These are phyloP conservation scores for Ceratobasidium theobromae DNA, from an alignment of 1,284 basidiomycete species.

Conservation along the genomic window DNA sequence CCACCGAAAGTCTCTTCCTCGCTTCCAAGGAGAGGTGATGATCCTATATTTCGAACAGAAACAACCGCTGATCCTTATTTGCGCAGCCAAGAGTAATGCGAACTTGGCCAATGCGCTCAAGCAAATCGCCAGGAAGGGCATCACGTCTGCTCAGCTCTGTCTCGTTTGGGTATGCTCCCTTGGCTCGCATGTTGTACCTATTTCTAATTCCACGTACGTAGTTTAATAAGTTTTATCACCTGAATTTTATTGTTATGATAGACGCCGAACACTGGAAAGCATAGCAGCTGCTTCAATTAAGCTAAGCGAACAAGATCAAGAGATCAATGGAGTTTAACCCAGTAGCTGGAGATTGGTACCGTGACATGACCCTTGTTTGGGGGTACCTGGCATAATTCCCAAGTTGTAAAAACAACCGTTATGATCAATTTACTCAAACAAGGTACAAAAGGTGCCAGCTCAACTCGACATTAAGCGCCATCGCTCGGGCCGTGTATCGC, in stretches of 20 bases:
- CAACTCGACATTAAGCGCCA: too few relatives aligned
- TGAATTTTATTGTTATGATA: not conserved
- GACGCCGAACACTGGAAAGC: constrained; percentile 28
- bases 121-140: constrained; percentile 52
- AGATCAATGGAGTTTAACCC: constrained; percentile 10
- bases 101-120: constrained; percentile 51
- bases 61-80: too few relatives aligned
- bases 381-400: too few relatives aligned
- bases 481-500: too few relatives aligned
- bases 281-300: constrained; percentile 26
- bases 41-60: not conserved
- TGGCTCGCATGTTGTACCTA: constrained; percentile 53
- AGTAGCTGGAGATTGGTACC: constrained; percentile 1
- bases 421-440: too few relatives aligned
- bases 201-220: constrained; percentile 52
- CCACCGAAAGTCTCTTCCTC: constrained; percentile 43
- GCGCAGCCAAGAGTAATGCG: constrained; percentile 50
- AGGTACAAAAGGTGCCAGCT: too few relatives aligned
- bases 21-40: constrained; percentile 44
- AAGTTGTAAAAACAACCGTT: too few relatives aligned
- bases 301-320: constrained; percentile 23
- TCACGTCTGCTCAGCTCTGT: constrained; percentile 59
- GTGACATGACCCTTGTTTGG: too few relatives aligned
- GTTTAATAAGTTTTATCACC: not conserved
- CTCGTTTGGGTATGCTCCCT: constrained; percentile 61